Conservation (phyloP, 768 basidiomycete species). For the Lepiota brunneoincarnata region DNA sequence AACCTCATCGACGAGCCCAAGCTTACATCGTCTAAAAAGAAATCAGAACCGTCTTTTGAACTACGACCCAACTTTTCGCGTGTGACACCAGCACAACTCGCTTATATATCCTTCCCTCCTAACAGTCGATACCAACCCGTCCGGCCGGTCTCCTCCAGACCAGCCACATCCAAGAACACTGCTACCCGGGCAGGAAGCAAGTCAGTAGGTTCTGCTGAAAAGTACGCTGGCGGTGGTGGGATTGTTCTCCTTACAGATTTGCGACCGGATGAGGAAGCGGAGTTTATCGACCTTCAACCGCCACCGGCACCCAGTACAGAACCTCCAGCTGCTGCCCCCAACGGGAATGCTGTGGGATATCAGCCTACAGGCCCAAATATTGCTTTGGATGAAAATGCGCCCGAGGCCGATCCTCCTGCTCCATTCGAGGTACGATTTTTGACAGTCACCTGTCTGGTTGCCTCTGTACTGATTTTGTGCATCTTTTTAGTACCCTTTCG, state of each 20-base stretch:
- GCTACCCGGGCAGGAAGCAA: conserved; percentile 23
- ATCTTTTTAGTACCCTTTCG: conserved; percentile 71
- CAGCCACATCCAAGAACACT: conserved; percentile 32
- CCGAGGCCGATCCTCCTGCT: conserved; percentile 74
- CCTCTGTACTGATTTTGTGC: conserved; percentile 16
- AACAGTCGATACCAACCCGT: conserved; percentile 88
- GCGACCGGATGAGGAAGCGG: conserved; percentile 64
- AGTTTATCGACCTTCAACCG: conserved; percentile 65
- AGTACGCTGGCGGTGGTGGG: conserved; percentile 79
- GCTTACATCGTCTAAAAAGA: conserved; percentile 46
- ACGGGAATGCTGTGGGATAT: conserved; percentile 28
- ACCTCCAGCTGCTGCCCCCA: conserved; percentile 22
- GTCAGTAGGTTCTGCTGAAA: conserved; percentile 42
- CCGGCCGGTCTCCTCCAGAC: conserved; percentile 64
- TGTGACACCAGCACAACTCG: conserved; percentile 85
- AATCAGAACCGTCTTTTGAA: conserved; percentile 75
- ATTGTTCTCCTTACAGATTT: conserved; percentile 82
- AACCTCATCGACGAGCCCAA: conserved; percentile 43
- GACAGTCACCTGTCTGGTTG: neutral
- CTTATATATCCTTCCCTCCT: conserved; percentile 78
- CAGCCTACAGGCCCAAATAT: conserved; percentile 52
- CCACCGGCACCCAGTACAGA: conserved; percentile 20
- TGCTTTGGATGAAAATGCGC: conserved; percentile 64
- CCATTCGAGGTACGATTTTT: conserved; percentile 73
- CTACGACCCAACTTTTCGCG: conserved; percentile 84